A percentile compares a stretch with the other conserved stretches of the same genome.
Conservation (phyloP, 345 rosid species). For the Citrus inodora region DNA sequence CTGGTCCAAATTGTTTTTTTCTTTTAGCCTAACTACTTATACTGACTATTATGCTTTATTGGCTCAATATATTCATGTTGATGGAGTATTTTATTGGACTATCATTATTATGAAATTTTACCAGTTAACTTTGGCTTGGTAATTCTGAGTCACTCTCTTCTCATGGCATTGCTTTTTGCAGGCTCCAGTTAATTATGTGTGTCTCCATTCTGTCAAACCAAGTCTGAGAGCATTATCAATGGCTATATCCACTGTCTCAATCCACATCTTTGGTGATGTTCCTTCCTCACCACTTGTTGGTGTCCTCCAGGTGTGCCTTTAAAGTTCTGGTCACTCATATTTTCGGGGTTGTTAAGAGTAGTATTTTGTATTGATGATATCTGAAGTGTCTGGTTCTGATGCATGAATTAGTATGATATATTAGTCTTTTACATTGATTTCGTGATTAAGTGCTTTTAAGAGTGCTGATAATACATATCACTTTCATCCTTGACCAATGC, state of each 20-base stretch:
- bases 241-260: slow-evolving; percentile 90
- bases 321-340: neutral
- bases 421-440: neutral
- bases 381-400: neutral
- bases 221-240: slow-evolving; percentile 90
- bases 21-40: neutral
- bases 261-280: slow-evolving; percentile 93
- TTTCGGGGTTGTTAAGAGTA: neutral
- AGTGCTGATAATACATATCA: neutral
- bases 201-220: slow-evolving; percentile 90
- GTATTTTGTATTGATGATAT: neutral
- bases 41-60: neutral
- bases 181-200: slow-evolving; percentile 94
- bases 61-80: neutral
- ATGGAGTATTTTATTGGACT: neutral
- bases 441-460: neutral
- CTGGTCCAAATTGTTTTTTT: neutral
- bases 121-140: neutral
- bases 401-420: neutral
- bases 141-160: neutral
- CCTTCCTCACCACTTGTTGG: slow-evolving; percentile 99
- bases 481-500: neutral
- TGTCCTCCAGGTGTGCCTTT: slow-evolving; percentile 63
- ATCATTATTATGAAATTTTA: slow-evolving; percentile 4
- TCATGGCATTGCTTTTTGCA: slow-evolving; percentile 24